Percentiles rank a stretch among this genome's conserved stretches.
These are phyloP conservation scores for Cnidoscolus chayamansa DNA, from an alignment of 441 rosid species.

Conservation along the genomic window DNA sequence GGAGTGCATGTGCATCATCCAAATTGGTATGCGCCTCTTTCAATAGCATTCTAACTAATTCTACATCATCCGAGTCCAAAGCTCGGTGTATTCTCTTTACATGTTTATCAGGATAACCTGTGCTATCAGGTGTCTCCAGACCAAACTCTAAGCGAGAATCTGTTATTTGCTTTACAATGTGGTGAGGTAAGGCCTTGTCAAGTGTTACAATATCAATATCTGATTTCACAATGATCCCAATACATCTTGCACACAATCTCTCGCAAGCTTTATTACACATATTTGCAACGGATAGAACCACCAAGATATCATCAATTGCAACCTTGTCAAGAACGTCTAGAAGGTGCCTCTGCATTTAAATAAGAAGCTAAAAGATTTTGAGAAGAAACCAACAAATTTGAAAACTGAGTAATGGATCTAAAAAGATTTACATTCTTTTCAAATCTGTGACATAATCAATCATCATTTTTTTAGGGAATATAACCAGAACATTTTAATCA, in stretches of 20 bases:
- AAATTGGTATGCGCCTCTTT: constrained; percentile 59
- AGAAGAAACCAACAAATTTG: background rate
- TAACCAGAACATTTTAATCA: background rate
- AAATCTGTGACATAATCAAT: background rate
- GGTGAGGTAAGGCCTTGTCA: constrained; percentile 56
- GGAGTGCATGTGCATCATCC: constrained; percentile 75
- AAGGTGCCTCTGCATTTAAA: constrained; percentile 52
- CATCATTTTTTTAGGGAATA: background rate
- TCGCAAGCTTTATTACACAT: constrained; percentile 51
- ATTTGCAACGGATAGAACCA: constrained; percentile 50
- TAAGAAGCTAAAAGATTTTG: constrained; percentile 3
- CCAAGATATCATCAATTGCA: constrained; percentile 53
- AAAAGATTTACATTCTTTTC: background rate
- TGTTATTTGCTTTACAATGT: constrained; percentile 44
- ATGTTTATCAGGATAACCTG: constrained; percentile 44
- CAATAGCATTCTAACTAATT: constrained; percentile 70
- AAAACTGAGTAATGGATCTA: background rate
- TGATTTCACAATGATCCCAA: constrained; percentile 53
- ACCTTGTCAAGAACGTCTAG: constrained; percentile 58
- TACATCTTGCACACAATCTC: constrained; percentile 44
- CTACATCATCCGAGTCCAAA: constrained; percentile 85
- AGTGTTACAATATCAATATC: constrained; percentile 53
- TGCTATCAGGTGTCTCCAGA: constrained; percentile 30
- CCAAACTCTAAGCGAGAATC: constrained; percentile 41
- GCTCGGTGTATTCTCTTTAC: constrained; percentile 68